A percentile compares a stretch with the other conserved stretches of the same genome.
These are phyloP conservation scores for Phialemoniopsis sp. DNA, from an alignment of 2,329 filamentous ascomycete species.

Conservation along the genomic window DNA sequence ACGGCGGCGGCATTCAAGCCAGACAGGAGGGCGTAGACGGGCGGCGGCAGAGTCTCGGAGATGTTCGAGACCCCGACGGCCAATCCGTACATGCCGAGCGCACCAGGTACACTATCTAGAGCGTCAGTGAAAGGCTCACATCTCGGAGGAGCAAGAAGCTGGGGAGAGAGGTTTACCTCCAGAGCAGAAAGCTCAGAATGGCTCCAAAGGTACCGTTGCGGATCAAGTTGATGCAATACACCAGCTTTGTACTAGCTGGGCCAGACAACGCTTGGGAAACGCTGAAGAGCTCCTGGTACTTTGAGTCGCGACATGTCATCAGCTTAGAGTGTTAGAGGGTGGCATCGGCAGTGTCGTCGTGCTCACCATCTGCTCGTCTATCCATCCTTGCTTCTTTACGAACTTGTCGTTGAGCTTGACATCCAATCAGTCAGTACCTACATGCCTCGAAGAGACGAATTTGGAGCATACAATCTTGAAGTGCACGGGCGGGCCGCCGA, in stretches of 20 bases:
- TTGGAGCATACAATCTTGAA: slow-evolving; percentile 54
- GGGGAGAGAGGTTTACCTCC: no score
- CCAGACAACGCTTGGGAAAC: slow-evolving; percentile 65
- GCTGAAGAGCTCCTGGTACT: slow-evolving; percentile 72
- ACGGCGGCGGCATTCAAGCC: slow-evolving; percentile 71
- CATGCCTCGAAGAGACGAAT: background rate
- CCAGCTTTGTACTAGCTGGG: slow-evolving; percentile 67
- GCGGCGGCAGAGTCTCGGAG: slow-evolving; percentile 49
- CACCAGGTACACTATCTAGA: slow-evolving; percentile 57
- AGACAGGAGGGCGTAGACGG: slow-evolving; percentile 65
- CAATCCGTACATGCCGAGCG: slow-evolving; percentile 65
- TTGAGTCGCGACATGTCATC: background rate
- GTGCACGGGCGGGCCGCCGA: slow-evolving; percentile 66
- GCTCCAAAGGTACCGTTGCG: slow-evolving; percentile 56
- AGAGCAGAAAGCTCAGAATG: slow-evolving; percentile 56
- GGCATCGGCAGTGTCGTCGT: background rate
- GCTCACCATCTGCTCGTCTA: slow-evolving; percentile 63
- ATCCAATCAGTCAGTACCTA: background rate
- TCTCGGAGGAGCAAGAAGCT: background rate
- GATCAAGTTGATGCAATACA: slow-evolving; percentile 63
- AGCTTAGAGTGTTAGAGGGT: background rate
- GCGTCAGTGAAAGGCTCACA: background rate
- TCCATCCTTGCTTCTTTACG: slow-evolving; percentile 56
- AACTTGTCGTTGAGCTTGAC: slow-evolving; percentile 55
- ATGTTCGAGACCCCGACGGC: slow-evolving; percentile 62